phyloP scores from a whole-genome alignment of 164 flowering plant species.

The Dillenia turbinata region DNA sequence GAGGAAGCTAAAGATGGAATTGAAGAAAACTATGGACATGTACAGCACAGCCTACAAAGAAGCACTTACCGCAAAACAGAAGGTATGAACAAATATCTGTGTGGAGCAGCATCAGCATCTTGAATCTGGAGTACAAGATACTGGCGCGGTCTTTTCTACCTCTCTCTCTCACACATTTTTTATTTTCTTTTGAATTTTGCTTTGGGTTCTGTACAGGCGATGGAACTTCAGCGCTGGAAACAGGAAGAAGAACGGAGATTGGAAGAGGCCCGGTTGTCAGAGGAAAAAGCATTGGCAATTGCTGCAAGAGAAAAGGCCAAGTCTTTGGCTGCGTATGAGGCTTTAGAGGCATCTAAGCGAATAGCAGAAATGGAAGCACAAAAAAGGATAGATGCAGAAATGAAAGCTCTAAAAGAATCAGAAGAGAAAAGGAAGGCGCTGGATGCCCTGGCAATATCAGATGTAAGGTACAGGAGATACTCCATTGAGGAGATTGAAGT shows the following conservation, averaged over 20 bases:
- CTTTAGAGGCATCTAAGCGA: slow-evolving; percentile 57
- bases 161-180: too few species aligned
- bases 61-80: slow-evolving; percentile 64
- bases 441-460: slow-evolving; percentile 26
- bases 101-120: too few species aligned
- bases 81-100: slow-evolving; percentile 24
- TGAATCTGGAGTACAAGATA: not conserved
- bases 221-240: slow-evolving; percentile 56
- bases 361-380: slow-evolving; percentile 54
- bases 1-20: slow-evolving; percentile 65
- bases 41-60: slow-evolving; percentile 73
- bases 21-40: slow-evolving; percentile 73
- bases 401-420: slow-evolving; percentile 40
- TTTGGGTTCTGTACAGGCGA: slow-evolving; percentile 27
- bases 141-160: not conserved
- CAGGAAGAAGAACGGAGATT: slow-evolving; percentile 47
- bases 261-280: slow-evolving; percentile 54
- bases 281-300: slow-evolving; percentile 59
- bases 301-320: slow-evolving; percentile 61
- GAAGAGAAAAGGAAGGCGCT: slow-evolving; percentile 41
- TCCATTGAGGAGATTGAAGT: slow-evolving; percentile 53
- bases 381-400: slow-evolving; percentile 46
- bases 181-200: not conserved
- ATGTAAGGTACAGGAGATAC: slow-evolving; percentile 45
- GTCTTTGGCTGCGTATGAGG: slow-evolving; percentile 55